These are phyloP conservation scores for Chaetomium strumarium DNA, from an alignment of 2,329 filamentous ascomycete genomes.

Conservation along the genomic window DNA sequence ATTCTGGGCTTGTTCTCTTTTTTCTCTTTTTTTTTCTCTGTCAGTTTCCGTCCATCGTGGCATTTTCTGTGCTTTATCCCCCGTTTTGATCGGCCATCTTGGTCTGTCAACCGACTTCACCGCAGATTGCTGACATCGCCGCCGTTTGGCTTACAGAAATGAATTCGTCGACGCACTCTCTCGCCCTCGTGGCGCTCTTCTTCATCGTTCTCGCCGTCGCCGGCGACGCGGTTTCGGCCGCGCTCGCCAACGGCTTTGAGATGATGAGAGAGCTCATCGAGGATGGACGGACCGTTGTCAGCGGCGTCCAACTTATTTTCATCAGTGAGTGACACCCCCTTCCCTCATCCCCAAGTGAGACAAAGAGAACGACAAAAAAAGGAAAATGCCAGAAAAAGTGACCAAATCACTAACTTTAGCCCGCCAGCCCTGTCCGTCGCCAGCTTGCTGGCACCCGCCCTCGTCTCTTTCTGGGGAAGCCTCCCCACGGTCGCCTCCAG, in stretches of 20 bases:
- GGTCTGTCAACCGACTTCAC: not conserved
- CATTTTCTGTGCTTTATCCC: not conserved
- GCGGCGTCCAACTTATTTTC: not conserved
- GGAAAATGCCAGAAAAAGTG: not conserved
- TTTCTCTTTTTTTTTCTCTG: too few relatives aligned
- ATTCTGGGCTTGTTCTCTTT: too few relatives aligned
- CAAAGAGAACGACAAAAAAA: not conserved
- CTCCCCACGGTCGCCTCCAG: slow-evolving; percentile 4
- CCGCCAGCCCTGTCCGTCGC: not conserved
- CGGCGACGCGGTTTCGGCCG: not conserved
- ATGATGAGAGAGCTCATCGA: not conserved
- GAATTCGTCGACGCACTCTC: not conserved
- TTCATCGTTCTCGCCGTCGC: not conserved
- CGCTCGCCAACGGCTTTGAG: not conserved
- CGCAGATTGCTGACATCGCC: not conserved
- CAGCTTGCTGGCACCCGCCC: not conserved
- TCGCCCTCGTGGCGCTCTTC: slow-evolving; percentile 1
- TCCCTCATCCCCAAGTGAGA: not conserved
- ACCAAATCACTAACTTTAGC: not conserved
- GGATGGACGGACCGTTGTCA: not conserved
- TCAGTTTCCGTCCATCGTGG: not conserved
- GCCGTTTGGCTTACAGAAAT: not conserved
- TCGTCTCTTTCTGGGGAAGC: not conserved
- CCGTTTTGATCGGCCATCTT: too few relatives aligned
- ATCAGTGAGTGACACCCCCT: not conserved